Percentiles rank a stretch among this genome's conserved stretches.
These are phyloP conservation scores for Cnidoscolus chayamansa DNA, from an alignment of 441 rosid genomes.

Conservation along the genomic window DNA sequence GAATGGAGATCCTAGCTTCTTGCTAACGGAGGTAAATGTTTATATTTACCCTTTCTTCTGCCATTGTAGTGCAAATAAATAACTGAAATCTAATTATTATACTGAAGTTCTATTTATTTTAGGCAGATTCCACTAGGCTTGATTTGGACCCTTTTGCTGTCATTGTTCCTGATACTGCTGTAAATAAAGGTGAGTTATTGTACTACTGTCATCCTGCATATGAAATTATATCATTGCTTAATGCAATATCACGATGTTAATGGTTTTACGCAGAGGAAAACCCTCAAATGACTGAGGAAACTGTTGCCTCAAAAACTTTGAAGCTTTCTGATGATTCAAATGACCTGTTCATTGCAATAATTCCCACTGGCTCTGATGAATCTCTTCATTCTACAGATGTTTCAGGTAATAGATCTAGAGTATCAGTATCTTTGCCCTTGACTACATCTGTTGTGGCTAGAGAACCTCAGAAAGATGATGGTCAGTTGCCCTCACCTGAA, in stretches of 20 bases:
- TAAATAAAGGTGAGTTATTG: slow-evolving; percentile 14
- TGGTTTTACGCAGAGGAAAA: slow-evolving; percentile 10
- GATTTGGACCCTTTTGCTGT: slow-evolving; percentile 19
- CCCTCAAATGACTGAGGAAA: slow-evolving; percentile 1
- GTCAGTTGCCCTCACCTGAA: slow-evolving; percentile 15
- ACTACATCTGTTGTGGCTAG: slow-evolving; percentile 2
- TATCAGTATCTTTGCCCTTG: slow-evolving; percentile 9
- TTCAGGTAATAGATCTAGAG: not conserved
- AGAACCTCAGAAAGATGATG: slow-evolving; percentile 13
- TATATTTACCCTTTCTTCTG: not conserved
- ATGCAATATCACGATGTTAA: not conserved
- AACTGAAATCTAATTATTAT: slow-evolving; percentile 1
- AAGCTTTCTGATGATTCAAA: not conserved
- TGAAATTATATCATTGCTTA: not conserved
- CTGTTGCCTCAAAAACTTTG: not conserved
- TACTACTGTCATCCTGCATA: not conserved
- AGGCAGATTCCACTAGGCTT: slow-evolving; percentile 17
- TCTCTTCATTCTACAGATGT: slow-evolving; percentile 10
- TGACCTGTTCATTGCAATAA: not conserved
- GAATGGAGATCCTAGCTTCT: not conserved
- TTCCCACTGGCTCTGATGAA: slow-evolving; percentile 1
- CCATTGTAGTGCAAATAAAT: not conserved
- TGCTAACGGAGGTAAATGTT: not conserved
- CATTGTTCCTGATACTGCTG: slow-evolving; percentile 2
- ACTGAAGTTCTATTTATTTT: slow-evolving; percentile 4